A percentile compares a stretch with the other conserved stretches of the same genome.
These are phyloP conservation scores for Theileria orientalis DNA, from an alignment of 169 alveolate genomes.

Conservation along the genomic window DNA sequence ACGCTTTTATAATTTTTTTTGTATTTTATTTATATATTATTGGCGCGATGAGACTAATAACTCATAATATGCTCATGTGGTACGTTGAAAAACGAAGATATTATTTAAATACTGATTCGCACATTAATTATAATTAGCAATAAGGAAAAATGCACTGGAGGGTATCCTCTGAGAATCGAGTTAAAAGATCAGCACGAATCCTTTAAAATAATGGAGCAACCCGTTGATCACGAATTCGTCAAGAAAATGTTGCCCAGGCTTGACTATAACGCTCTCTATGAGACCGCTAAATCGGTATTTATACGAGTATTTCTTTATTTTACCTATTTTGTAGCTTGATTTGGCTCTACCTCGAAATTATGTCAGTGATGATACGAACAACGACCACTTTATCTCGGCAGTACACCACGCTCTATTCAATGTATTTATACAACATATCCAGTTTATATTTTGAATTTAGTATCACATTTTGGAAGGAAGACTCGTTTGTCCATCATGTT, in stretches of 20 bases:
- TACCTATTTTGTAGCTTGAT: slow-evolving; percentile 51
- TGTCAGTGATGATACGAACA: slow-evolving; percentile 59
- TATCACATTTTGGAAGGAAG: slow-evolving; percentile 72
- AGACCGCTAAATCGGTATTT: slow-evolving; percentile 74
- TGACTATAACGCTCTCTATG: slow-evolving; percentile 68
- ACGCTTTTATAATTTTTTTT: neutral
- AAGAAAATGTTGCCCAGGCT: slow-evolving; percentile 70
- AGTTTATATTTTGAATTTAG: slow-evolving; percentile 33
- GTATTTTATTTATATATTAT: slow-evolving; percentile 5
- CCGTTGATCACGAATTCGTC: slow-evolving; percentile 70
- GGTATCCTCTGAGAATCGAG: slow-evolving; percentile 69
- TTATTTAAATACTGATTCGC: neutral
- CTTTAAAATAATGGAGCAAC: slow-evolving; percentile 65
- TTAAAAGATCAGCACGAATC: slow-evolving; percentile 50
- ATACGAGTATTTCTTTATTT: neutral
- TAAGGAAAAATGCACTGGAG: slow-evolving; percentile 65
- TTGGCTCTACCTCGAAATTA: slow-evolving; percentile 62
- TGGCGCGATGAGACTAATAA: slow-evolving; percentile 68
- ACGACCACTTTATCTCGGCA: slow-evolving; percentile 65
- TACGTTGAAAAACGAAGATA: slow-evolving; percentile 3
- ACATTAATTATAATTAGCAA: slow-evolving; percentile 54
- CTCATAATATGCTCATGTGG: slow-evolving; percentile 79
- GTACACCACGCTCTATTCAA: slow-evolving; percentile 71
- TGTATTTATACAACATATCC: slow-evolving; percentile 29
- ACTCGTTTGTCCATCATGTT: slow-evolving; percentile 72